Conservation (phyloP, 1,139 yeast species). For the Candida neerlandica region DNA sequence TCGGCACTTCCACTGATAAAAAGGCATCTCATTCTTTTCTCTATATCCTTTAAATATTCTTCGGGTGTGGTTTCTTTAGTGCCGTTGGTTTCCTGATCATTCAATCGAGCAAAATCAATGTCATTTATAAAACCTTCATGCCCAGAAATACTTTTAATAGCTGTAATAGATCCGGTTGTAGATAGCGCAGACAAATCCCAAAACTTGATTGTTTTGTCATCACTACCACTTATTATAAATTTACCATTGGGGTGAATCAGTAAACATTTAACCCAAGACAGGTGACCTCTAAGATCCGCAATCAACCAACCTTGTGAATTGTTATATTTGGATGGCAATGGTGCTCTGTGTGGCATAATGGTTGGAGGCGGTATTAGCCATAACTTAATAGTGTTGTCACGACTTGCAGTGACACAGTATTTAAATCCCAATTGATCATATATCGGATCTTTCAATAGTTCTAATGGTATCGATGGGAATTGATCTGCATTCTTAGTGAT, state of each 20-base stretch:
- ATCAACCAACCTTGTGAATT: constrained; percentile 65
- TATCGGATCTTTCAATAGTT: constrained; percentile 28
- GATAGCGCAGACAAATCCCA: constrained; percentile 73
- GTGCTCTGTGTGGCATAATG: constrained; percentile 54
- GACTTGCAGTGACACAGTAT: constrained; percentile 76
- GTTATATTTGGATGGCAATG: constrained; percentile 52
- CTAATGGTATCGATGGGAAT: constrained; percentile 40
- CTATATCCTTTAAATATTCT: constrained; percentile 27
- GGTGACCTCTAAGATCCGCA: constrained; percentile 66
- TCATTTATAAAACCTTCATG: constrained; percentile 77
- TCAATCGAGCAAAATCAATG: constrained; percentile 59
- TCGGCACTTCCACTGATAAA: constrained; percentile 66
- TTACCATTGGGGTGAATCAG: constrained; percentile 77
- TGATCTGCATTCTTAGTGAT: constrained; percentile 34
- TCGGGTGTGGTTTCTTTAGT: constrained; percentile 17
- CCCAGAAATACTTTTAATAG: constrained; percentile 55
- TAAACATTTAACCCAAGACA: constrained; percentile 82
- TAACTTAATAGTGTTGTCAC: constrained; percentile 74
- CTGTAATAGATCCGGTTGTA: constrained; percentile 42
- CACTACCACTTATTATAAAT: constrained; percentile 71
- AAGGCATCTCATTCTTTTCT: constrained; percentile 54
- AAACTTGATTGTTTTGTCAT: constrained; percentile 72
- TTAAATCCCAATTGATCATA: constrained; percentile 55
- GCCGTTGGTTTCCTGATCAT: constrained; percentile 12
- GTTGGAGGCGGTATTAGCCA: constrained; percentile 75